A percentile compares a stretch with the other conserved stretches of the same genome.
phyloP scores from a whole-genome alignment of 164 flowering plant genomes.

The Paratinospora sagittata region DNA sequence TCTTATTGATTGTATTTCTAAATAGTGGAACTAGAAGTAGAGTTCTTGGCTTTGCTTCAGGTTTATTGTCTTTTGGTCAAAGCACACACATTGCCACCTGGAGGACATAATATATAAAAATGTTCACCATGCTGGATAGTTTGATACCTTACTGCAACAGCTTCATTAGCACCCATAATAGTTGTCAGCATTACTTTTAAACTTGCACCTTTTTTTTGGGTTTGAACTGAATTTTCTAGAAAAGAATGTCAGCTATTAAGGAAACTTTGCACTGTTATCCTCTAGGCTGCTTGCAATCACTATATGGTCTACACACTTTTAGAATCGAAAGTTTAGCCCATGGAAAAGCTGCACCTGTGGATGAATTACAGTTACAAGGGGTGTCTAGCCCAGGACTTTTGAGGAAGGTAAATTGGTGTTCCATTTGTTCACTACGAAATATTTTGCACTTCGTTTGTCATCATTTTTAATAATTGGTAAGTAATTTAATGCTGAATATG shows the following conservation, averaged over 20 bases:
- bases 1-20: neutral
- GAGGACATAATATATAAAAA: neutral
- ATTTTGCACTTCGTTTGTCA: neutral
- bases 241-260: neutral
- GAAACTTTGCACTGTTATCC: constrained; percentile 5
- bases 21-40: neutral
- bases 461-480: neutral
- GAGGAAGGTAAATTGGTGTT: constrained; percentile 47
- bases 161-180: neutral
- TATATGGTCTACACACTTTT: constrained; percentile 61
- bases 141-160: neutral
- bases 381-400: constrained; percentile 51
- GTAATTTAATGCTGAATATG: neutral
- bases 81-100: neutral
- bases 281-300: constrained; percentile 76
- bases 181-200: neutral
- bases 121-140: neutral
- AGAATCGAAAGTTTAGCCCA: constrained; percentile 63
- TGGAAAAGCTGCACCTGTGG: constrained; percentile 77
- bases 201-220: no score
- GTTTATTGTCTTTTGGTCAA: neutral
- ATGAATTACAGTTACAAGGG: constrained; percentile 83
- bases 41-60: neutral
- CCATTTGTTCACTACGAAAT: neutral
- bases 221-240: neutral